Evolutionary conservation across 2,329 filamentous ascomycete species (phyloP), one percentile per base, ranked within the genome.

Genomic region (Ilyonectria destructans): DNA sequence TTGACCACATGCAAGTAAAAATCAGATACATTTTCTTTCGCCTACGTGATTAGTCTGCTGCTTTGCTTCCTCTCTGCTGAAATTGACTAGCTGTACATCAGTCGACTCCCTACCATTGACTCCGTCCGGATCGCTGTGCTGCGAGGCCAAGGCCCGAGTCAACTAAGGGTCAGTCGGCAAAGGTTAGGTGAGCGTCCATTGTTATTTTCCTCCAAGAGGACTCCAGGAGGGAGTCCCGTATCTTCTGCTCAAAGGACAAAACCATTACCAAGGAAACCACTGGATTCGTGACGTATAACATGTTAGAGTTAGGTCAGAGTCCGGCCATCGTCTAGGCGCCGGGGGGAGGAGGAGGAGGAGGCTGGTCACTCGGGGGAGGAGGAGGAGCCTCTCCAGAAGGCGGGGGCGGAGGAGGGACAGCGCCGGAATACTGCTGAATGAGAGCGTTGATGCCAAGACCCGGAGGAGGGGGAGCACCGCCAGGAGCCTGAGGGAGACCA

Each of bases 401-500:
- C n/a, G 89, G 88, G 1, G 90, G 89, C 29, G 90, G 90, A 49
- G 88, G 88, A 64, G 86, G 83, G 35, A 81, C 82, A 55, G 85
- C 84, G 70, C 83, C 83, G 45, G 88, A 85, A 69, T 89, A 93
- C 75, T 91, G 90, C 80, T 92, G 89, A 75, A 92, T 91, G 66
- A 93, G 84, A 54, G 89, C 88, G 77, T 88, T 90, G 68, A 92
- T 83, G 46, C 89, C 86, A 26, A 89, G 83, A 68, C 83, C 86
- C 75, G 89, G 87, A 52, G 87, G 83, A 51, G 90, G 83, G 59
- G 31, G 31, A 33, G 85, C 86, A 70, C 83, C 83, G 62, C 82
- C 82, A 66, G 84, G 84, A 70, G 81, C 82, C 51, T 77, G 74
- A 67, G 76, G 80, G 71, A 83, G 81, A 17, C 85, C 85, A 51